Evolutionary conservation across 2,329 filamentous ascomycete genomes (phyloP).

Genomic region (Clarireedia sp.): DNA sequence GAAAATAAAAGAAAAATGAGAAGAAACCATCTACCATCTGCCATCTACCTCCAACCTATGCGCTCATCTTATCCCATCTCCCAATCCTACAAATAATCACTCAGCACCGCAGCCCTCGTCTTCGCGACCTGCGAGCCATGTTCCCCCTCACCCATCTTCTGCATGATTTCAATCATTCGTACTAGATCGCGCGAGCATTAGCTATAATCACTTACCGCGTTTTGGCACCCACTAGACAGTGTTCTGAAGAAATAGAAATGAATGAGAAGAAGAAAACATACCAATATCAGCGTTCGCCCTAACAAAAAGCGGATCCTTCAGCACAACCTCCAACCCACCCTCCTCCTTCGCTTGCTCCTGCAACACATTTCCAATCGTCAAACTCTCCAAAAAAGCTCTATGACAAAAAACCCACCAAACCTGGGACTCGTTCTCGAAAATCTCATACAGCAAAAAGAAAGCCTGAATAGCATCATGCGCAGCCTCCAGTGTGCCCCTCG

Average conservation of each 20-base stretch:
- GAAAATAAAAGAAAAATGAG: too few relatives aligned
- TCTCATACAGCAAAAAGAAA: constrained; percentile 64
- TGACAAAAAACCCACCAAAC: constrained; percentile 86
- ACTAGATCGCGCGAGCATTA: constrained; percentile 30
- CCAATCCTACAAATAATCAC: constrained; percentile 34
- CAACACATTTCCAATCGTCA: constrained; percentile 57
- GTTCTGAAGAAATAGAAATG: not conserved
- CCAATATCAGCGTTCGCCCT: constrained; percentile 53
- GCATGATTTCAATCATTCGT: constrained; percentile 58
- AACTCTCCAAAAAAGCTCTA: constrained; percentile 67
- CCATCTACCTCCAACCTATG: not conserved
- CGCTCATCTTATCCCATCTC: not conserved
- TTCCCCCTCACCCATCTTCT: constrained; percentile 46
- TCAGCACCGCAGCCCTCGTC: constrained; percentile 51
- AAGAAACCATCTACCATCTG: too few relatives aligned
- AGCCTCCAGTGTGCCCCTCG: constrained; percentile 63
- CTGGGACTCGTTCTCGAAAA: constrained; percentile 63
- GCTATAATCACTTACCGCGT: not conserved
- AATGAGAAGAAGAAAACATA: constrained; percentile 31
- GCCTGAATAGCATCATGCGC: constrained; percentile 66
- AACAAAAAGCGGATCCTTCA: constrained; percentile 49
- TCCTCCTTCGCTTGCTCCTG: constrained; percentile 42
- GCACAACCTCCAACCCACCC: constrained; percentile 38
- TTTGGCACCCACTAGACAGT: not conserved
- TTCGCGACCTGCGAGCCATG: constrained; percentile 51